Percentiles rank a stretch among this genome's conserved stretches.
phyloP scores from a whole-genome alignment of 2,329 filamentous ascomycete genomes.

The Talaromyces sp. region DNA sequence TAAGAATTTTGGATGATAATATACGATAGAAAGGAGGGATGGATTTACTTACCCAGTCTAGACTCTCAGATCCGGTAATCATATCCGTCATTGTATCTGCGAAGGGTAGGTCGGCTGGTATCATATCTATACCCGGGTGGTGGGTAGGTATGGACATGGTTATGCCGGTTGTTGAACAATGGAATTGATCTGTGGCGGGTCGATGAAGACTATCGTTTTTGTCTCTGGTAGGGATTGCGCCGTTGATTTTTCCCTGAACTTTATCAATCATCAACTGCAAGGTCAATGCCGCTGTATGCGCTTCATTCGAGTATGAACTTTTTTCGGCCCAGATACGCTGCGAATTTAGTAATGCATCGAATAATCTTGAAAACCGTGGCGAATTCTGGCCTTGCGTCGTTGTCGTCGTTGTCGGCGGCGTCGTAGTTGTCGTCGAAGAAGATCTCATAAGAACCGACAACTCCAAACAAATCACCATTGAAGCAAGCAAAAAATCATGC shows the following conservation, averaged over 20 bases:
- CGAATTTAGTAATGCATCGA: conserved; percentile 14
- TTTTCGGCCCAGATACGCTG: conserved; percentile 17
- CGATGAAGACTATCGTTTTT: not conserved
- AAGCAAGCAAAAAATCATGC: conserved; percentile 57
- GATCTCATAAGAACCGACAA: conserved; percentile 16
- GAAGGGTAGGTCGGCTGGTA: conserved; percentile 11
- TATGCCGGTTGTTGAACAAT: not conserved
- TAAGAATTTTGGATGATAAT: not conserved
- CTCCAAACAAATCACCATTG: conserved; percentile 52
- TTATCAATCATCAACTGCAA: conserved; percentile 20
- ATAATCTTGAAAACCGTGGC: not conserved
- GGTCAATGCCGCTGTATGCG: conserved; percentile 15
- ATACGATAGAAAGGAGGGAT: not conserved
- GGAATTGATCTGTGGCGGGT: not conserved
- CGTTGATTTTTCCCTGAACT: conserved; percentile 7
- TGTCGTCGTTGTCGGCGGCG: not conserved
- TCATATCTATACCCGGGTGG: not conserved
- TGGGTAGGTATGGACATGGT: not conserved
- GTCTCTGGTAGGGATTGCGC: not conserved
- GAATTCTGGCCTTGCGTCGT: not conserved
- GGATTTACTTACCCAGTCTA: conserved; percentile 19
- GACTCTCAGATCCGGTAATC: conserved; percentile 19
- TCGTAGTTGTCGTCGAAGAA: not conserved
- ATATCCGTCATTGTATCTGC: conserved; percentile 19
- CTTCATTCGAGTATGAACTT: conserved; percentile 13